Evolutionary conservation across 129 eudicot species (phyloP).

Genomic region (Mikania micrantha): DNA sequence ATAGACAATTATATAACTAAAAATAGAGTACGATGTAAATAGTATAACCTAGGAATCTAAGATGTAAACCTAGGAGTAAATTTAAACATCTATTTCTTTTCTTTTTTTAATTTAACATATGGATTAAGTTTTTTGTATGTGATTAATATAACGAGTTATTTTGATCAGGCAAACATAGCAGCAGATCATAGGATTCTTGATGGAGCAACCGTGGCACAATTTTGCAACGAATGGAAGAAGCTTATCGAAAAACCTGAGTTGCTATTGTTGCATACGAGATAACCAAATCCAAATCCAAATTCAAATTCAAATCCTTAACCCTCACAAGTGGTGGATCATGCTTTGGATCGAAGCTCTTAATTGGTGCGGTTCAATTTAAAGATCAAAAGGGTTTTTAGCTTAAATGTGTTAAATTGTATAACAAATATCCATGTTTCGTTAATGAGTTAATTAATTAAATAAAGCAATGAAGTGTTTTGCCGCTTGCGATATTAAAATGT

Average conservation of each 20-base stretch:
- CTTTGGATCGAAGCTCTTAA: neutral
- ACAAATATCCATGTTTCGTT: neutral
- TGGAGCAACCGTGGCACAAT: conserved; percentile 41
- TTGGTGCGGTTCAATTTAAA: neutral
- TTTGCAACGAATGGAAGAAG: conserved; percentile 76
- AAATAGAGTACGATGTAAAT: no score
- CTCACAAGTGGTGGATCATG: neutral
- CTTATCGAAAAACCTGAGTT: conserved; percentile 55
- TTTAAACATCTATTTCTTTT: no score
- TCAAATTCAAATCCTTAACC: neutral
- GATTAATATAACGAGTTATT: neutral
- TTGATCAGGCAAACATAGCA: conserved; percentile 56
- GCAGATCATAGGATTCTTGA: conserved; percentile 80
- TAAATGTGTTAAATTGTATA: neutral
- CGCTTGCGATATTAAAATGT: neutral
- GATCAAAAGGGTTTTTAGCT: neutral
- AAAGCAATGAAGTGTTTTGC: neutral
- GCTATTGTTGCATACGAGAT: conserved; percentile 68
- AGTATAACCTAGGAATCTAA: no score
- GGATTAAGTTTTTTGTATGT: neutral
- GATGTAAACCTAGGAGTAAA: no score
- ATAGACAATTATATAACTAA: no score
- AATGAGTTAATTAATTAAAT: neutral
- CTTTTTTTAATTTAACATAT: neutral
- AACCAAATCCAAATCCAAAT: conserved; percentile 16